phyloP scores from a whole-genome alignment of 805 yeast genomes.

The Metschnikowia matae region DNA sequence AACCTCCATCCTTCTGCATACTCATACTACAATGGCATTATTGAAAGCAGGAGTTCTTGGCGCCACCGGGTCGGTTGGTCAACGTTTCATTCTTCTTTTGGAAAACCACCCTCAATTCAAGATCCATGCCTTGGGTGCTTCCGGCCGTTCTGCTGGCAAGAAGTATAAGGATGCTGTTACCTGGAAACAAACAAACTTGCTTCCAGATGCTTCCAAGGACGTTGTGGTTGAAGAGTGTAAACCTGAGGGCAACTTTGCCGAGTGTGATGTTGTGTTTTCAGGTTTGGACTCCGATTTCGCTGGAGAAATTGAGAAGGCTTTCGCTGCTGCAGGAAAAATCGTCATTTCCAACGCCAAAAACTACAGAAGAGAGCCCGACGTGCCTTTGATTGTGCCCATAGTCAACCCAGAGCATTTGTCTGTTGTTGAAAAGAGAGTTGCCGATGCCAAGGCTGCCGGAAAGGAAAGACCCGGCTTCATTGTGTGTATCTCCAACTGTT shows the following conservation, averaged over 20 bases:
- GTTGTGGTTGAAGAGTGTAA: conserved; percentile 75
- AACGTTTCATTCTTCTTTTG: conserved; percentile 82
- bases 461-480: conserved; percentile 71
- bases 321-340: conserved; percentile 74
- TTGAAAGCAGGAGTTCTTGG: conserved; percentile 86
- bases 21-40: conserved; percentile 19
- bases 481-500: conserved; percentile 95
- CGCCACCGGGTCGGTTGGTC: conserved; percentile 98
- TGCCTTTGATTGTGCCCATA: conserved; percentile 92
- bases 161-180: conserved; percentile 77
- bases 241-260: conserved; percentile 64
- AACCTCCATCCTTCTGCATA: background rate
- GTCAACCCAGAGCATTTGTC: conserved; percentile 89
- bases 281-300: conserved; percentile 93
- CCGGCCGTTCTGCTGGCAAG: conserved; percentile 90
- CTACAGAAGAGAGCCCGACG: conserved; percentile 81
- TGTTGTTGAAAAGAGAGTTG: conserved; percentile 57
- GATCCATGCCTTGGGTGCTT: conserved; percentile 83
- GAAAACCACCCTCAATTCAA: conserved; percentile 89
- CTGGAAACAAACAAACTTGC: conserved; percentile 88
- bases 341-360: conserved; percentile 95
- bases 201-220: conserved; percentile 65
- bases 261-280: conserved; percentile 91
- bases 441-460: conserved; percentile 51
- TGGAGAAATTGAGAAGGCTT: conserved; percentile 84